phyloP scores from a whole-genome alignment of 2,329 filamentous ascomycete species.

The Huntiella savannae region DNA sequence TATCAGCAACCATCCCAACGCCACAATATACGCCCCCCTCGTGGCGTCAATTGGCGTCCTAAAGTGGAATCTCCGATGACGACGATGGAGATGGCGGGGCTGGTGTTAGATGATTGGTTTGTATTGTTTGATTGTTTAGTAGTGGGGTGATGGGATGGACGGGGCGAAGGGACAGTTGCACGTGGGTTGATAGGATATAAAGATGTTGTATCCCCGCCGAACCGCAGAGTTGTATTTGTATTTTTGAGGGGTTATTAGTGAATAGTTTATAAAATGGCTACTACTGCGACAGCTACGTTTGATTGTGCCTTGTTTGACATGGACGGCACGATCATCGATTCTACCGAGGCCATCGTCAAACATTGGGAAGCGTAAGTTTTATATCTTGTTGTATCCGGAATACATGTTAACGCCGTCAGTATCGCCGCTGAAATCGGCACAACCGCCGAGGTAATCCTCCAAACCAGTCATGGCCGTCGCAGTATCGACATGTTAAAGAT shows the following conservation, averaged over 20 bases:
- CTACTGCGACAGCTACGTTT: conserved; percentile 27
- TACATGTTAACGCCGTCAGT: conserved; percentile 31
- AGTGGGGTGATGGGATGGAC: too few species aligned
- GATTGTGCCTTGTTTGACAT: conserved; percentile 50
- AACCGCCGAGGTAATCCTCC: conserved; percentile 63
- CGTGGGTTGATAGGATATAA: too few species aligned
- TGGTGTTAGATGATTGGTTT: conserved; percentile 5
- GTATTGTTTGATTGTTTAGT: too few species aligned
- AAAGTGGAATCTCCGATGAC: conserved; percentile 1
- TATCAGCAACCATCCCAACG: neutral
- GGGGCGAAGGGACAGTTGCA: too few species aligned
- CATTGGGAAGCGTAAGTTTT: conserved; percentile 49
- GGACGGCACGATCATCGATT: conserved; percentile 73
- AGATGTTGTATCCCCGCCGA: too few species aligned
- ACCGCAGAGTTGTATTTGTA: too few species aligned
- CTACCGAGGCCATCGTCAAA: conserved; percentile 56
- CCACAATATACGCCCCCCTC: neutral
- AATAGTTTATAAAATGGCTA: too few species aligned
- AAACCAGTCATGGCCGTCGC: conserved; percentile 77
- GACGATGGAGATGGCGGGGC: neutral
- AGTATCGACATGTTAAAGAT: conserved; percentile 71
- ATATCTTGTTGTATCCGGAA: too few species aligned
- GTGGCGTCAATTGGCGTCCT: neutral
- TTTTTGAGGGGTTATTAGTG: too few species aligned
- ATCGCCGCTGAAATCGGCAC: conserved; percentile 70